phyloP scores from a whole-genome alignment of 805 yeast genomes.

The Maudiozyma saulgeensis region DNA sequence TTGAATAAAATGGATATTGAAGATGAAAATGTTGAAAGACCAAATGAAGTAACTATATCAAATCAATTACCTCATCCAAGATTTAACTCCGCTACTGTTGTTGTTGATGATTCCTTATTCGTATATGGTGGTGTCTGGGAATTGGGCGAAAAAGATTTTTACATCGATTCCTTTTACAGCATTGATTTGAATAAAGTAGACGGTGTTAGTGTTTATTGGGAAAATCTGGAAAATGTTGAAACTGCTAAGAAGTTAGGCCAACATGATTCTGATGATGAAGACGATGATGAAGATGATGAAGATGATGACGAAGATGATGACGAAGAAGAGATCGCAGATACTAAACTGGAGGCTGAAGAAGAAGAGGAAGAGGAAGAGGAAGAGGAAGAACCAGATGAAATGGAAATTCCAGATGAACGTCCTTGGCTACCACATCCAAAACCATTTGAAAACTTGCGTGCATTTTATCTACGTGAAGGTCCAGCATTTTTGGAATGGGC shows the following conservation, averaged over 20 bases:
- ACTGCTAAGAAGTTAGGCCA: slow-evolving; percentile 42
- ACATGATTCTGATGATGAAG: slow-evolving; percentile 52
- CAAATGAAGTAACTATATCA: slow-evolving; percentile 41
- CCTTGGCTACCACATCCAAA: slow-evolving; percentile 98
- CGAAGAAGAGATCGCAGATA: slow-evolving; percentile 38
- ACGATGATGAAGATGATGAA: slow-evolving; percentile 60
- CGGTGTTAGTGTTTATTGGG: slow-evolving; percentile 87
- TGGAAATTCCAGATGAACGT: slow-evolving; percentile 77
- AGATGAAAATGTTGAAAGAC: slow-evolving; percentile 29
- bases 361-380: slow-evolving; percentile 64
- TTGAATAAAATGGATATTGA: slow-evolving; percentile 32
- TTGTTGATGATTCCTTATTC: slow-evolving; percentile 72
- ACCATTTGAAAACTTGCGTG: slow-evolving; percentile 76
- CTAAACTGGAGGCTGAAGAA: slow-evolving; percentile 35
- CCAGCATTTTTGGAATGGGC: slow-evolving; percentile 89
- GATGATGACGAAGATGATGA: slow-evolving; percentile 58
- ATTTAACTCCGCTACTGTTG: slow-evolving; percentile 78
- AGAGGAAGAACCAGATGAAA: slow-evolving; percentile 49
- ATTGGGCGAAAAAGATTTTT: slow-evolving; percentile 74
- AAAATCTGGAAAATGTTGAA: slow-evolving; percentile 54
- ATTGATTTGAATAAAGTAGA: slow-evolving; percentile 79
- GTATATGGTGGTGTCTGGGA: slow-evolving; percentile 91
- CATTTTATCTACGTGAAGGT: slow-evolving; percentile 79
- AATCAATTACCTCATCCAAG: slow-evolving; percentile 75
- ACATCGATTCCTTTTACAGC: slow-evolving; percentile 76